Percentiles rank a stretch among this genome's conserved stretches.
Evolutionary conservation across 441 rosid species (phyloP).

Genomic region (Flueggea neowawraea): DNA sequence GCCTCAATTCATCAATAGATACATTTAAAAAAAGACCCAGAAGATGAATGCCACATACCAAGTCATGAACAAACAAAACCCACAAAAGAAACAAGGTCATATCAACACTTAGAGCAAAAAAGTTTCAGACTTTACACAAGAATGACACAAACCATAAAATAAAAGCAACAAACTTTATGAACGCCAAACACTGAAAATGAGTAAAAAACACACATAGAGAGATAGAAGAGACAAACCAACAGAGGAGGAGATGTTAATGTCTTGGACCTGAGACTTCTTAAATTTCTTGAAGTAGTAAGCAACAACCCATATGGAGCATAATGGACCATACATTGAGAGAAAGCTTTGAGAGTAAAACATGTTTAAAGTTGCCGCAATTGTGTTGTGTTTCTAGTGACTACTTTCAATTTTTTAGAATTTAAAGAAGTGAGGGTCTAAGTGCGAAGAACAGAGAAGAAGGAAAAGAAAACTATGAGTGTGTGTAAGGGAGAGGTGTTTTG

Average conservation of each 20-base stretch:
- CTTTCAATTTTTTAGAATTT: background rate
- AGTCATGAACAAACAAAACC: conserved; percentile 18
- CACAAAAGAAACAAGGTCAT: background rate
- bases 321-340: conserved; percentile 58
- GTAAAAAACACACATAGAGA: background rate
- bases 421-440: too few species aligned
- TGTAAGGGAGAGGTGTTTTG: too few species aligned
- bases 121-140: background rate
- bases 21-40: background rate
- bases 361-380: background rate
- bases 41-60: conserved; percentile 15
- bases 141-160: background rate
- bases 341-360: conserved; percentile 66
- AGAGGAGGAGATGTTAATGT: conserved; percentile 63
- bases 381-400: background rate
- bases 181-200: background rate
- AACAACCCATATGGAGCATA: conserved; percentile 77
- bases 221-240: conserved; percentile 55
- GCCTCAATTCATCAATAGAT: too few species aligned
- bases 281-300: conserved; percentile 80
- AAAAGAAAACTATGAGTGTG: too few species aligned
- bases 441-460: too few species aligned
- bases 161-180: conserved; percentile 1
- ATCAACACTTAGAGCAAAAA: too few species aligned
- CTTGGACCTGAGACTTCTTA: conserved; percentile 61